phyloP scores from a whole-genome alignment of 2,329 filamentous ascomycete genomes.

The Neonectria punicea region DNA sequence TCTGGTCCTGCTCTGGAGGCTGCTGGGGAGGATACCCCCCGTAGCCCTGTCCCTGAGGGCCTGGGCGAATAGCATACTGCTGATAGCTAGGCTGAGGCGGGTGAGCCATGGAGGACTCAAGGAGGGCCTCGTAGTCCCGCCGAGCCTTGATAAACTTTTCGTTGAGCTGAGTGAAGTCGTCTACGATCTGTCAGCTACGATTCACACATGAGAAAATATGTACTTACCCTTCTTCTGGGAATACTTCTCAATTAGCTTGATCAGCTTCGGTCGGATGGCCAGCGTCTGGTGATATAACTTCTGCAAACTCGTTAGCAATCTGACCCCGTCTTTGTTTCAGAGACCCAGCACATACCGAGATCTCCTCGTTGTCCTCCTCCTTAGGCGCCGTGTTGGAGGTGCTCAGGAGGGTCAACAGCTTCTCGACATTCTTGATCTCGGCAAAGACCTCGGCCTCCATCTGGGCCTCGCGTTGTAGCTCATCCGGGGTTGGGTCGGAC shows the following conservation, averaged over 20 bases:
- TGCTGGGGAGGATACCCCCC: slow-evolving; percentile 55
- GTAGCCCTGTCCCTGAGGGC: slow-evolving; percentile 59
- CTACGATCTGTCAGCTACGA: slow-evolving; percentile 57
- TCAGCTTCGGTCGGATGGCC: slow-evolving; percentile 94
- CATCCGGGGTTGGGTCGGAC: slow-evolving; percentile 91
- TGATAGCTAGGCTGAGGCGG: slow-evolving; percentile 84
- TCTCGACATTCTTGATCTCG: slow-evolving; percentile 72
- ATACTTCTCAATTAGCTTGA: slow-evolving; percentile 98
- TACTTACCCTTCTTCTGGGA: slow-evolving; percentile 93
- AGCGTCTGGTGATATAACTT: slow-evolving; percentile 92
- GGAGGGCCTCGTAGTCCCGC: slow-evolving; percentile 93
- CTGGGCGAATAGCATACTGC: slow-evolving; percentile 69
- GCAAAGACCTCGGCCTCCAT: slow-evolving; percentile 83
- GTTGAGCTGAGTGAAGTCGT: slow-evolving; percentile 98
- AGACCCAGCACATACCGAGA: slow-evolving; percentile 69
- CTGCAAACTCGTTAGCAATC: slow-evolving; percentile 53
- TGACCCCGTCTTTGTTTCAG: neutral
- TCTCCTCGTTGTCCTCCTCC: slow-evolving; percentile 96
- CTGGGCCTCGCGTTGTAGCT: slow-evolving; percentile 93
- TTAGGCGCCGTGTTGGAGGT: slow-evolving; percentile 82
- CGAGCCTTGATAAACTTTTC: slow-evolving; percentile 99
- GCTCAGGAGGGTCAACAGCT: slow-evolving; percentile 87
- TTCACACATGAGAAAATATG: neutral
- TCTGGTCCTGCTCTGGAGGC: slow-evolving; percentile 65
- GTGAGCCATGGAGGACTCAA: slow-evolving; percentile 96